Evolutionary conservation across 2,329 filamentous ascomycete species (phyloP), one percentile per base, ranked within the genome.

Genomic region (Cryoendolithus antarcticus): DNA sequence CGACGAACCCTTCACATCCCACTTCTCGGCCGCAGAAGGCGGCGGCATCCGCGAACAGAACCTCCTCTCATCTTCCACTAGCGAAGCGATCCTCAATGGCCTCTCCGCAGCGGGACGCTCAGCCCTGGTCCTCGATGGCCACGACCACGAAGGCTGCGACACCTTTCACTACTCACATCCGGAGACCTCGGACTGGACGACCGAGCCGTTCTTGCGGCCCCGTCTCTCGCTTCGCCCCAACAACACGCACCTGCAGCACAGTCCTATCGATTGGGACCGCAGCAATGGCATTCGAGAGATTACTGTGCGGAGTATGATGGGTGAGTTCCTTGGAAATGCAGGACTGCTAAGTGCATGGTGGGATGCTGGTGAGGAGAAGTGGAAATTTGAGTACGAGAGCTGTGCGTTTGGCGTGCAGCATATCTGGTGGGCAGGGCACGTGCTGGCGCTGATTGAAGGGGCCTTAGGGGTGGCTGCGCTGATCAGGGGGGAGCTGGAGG

Each of bases 221-320:
- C 24, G 24, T 7, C 24, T 27, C 6, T 27, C 24, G 24, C 24
- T 27, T 8, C 24, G 24, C 24, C 24, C 24, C 7, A 27, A 27
- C 40, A 48, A 48, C 24, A 53, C 51, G 2, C 28, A 32, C 31
- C 39, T 19, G 37, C 24, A 27, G 24, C 24, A 27, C 24, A 27
- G 24, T 27, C 24, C 24, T 27, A 27, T 27, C 5, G 24, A 27
- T 4, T 9, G 13, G 13, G 32, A 35, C n/a, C 11, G 21, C 27
- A 32, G 31, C 28, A 27, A 8, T 8, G 24, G 24, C 3, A 27
- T 95, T 4, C 71, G 89, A 21, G 91, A 98, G 62, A 77, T 96
- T 47, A 98, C 91, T 0, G 82, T 98, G 2, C 78, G 88, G 43
- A 94, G 86, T 60, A 96, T 98, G 86, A 98, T 98, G 91, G 91